Percentiles rank a stretch among this genome's conserved stretches.
Conservation (phyloP, 345 rosid genomes). For the Mercurialis annua region DNA sequence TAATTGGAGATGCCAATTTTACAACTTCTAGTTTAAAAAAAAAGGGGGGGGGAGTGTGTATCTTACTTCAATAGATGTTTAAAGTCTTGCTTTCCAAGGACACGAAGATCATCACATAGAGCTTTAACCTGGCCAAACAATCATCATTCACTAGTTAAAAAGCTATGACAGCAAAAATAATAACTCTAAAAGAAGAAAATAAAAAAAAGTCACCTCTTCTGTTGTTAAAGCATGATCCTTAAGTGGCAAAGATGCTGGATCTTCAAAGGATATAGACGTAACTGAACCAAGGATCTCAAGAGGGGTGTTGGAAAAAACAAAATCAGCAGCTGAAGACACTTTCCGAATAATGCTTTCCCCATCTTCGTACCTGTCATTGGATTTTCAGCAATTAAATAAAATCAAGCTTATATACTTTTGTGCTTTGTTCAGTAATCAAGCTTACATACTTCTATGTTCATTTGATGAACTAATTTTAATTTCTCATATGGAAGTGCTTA, state of each 20-base stretch:
- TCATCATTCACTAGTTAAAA: conserved; percentile 6
- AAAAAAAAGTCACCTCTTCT: conserved; percentile 53
- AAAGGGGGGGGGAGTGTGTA: not conserved
- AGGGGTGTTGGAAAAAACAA: conserved; percentile 77
- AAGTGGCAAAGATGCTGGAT: conserved; percentile 52
- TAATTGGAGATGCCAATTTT: not conserved
- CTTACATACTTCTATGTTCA: not conserved
- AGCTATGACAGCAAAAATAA: not conserved
- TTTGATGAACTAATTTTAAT: conserved; percentile 5
- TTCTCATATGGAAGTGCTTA: not conserved
- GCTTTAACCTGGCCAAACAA: conserved; percentile 53
- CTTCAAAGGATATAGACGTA: conserved; percentile 68
- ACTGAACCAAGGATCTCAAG: conserved; percentile 90
- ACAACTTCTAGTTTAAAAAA: not conserved
- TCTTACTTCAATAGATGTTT: conserved; percentile 85
- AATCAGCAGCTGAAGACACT: conserved; percentile 74
- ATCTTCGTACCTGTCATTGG: conserved; percentile 63
- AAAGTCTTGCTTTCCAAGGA: conserved; percentile 92
- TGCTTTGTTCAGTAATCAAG: too few relatives aligned
- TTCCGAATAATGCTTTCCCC: conserved; percentile 64
- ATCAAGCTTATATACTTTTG: not conserved
- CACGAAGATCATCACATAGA: conserved; percentile 87
- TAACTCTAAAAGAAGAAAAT: not conserved
- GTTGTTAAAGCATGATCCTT: conserved; percentile 69
- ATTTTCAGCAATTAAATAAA: conserved; percentile 6